Evolutionary conservation across 768 basidiomycete species (phyloP).

Genomic region (Collybiopsis confluens): DNA sequence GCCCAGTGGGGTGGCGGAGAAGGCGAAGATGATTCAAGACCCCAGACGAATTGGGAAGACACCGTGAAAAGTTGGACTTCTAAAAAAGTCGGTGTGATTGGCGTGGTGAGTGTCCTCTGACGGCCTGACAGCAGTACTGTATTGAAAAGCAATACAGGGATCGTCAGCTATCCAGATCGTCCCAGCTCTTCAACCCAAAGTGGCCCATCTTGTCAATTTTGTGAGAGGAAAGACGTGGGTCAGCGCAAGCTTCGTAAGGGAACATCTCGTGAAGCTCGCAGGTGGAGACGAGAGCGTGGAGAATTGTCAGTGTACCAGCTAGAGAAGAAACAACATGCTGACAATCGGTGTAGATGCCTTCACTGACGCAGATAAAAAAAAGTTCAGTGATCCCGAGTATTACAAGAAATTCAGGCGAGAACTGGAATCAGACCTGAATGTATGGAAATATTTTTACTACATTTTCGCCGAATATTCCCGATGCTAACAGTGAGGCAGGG

Average conservation of each 20-base stretch:
- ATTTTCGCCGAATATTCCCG: neutral
- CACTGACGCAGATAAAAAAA: constrained; percentile 45
- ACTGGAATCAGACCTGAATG: constrained; percentile 48
- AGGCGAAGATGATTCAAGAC: constrained; percentile 23
- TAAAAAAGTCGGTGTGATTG: constrained; percentile 55
- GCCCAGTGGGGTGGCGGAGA: constrained; percentile 51
- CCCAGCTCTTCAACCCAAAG: constrained; percentile 50
- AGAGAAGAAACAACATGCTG: neutral
- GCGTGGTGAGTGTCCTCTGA: constrained; percentile 43
- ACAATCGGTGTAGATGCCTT: constrained; percentile 34
- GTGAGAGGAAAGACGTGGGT: constrained; percentile 62
- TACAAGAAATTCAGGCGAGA: constrained; percentile 45
- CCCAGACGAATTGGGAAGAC: constrained; percentile 32
- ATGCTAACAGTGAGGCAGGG: constrained; percentile 19
- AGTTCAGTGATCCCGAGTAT: constrained; percentile 42
- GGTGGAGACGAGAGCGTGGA: constrained; percentile 28
- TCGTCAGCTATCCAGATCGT: constrained; percentile 63
- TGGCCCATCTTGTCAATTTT: constrained; percentile 46
- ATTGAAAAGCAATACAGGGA: constrained; percentile 34
- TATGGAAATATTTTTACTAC: constrained; percentile 17
- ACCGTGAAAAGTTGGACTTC: constrained; percentile 44
- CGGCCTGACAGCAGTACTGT: neutral
- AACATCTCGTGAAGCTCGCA: constrained; percentile 34
- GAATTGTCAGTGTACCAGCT: constrained; percentile 34
- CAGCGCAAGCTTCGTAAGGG: constrained; percentile 38